Conservation (phyloP, 2,329 filamentous ascomycete species). For the Aphanoascus verrucosus region DNA sequence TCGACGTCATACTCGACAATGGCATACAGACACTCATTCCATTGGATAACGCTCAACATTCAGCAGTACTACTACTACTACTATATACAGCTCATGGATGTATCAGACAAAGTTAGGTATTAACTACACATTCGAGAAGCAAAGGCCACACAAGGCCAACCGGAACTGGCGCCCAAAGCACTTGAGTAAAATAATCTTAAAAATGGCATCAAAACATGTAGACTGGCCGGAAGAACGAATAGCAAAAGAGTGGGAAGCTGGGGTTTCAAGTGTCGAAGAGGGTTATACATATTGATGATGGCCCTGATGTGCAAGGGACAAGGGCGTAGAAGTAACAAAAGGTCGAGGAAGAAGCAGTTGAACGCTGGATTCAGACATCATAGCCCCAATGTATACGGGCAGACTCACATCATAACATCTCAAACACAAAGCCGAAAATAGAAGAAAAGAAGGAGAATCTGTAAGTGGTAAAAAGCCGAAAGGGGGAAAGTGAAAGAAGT, state of each 20-base stretch:
- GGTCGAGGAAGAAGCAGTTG: background rate
- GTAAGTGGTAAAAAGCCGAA: background rate
- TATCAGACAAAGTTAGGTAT: background rate
- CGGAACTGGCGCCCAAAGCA: too few relatives aligned
- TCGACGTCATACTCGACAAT: background rate
- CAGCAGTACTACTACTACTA: background rate
- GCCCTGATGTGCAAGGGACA: too few relatives aligned
- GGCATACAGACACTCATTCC: too few relatives aligned
- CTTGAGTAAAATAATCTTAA: too few relatives aligned
- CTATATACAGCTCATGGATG: background rate
- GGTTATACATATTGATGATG: too few relatives aligned
- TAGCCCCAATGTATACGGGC: background rate
- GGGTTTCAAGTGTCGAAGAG: too few relatives aligned
- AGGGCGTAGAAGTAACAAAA: background rate
- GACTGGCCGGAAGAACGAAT: too few relatives aligned
- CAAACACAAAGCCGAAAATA: background rate
- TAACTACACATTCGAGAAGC: constrained; percentile 10
- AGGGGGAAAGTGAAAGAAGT: background rate
- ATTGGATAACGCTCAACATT: too few relatives aligned
- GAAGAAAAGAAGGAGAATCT: background rate
- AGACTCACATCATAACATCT: constrained; percentile 3
- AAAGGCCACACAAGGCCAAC: background rate
- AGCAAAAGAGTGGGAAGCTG: too few relatives aligned
- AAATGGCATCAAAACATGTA: background rate
- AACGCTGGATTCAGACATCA: constrained; percentile 3